Percentiles rank a stretch among this genome's conserved stretches.
These are phyloP conservation scores for Henckelia pumila DNA, from an alignment of 257 asterid species.

Conservation along the genomic window DNA sequence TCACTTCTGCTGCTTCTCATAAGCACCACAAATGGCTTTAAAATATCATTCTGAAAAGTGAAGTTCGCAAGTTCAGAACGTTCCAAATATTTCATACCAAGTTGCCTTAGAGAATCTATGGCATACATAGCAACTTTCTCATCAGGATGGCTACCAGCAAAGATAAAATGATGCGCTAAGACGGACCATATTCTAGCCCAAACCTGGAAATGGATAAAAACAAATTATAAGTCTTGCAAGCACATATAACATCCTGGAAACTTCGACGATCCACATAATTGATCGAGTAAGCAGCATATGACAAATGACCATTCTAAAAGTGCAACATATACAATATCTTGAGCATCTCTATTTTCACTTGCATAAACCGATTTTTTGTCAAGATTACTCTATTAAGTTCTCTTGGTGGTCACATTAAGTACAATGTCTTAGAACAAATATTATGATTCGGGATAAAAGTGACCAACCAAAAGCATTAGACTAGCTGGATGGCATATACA, in stretches of 20 bases:
- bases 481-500: not conserved
- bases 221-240: constrained; percentile 16
- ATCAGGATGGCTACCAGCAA: constrained; percentile 99
- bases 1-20: constrained; percentile 93
- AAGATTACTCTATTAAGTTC: constrained; percentile 13
- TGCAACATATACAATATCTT: constrained; percentile 6
- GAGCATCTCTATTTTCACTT: not conserved
- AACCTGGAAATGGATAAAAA: constrained; percentile 53
- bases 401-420: constrained; percentile 3
- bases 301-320: constrained; percentile 12
- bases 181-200: constrained; percentile 99
- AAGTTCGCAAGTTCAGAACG: constrained; percentile 98
- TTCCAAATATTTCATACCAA: constrained; percentile 96
- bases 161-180: constrained; percentile 87
- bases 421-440: constrained; percentile 11
- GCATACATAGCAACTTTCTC: constrained; percentile 99
- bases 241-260: constrained; percentile 14
- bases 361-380: constrained; percentile 2
- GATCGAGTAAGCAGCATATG: constrained; percentile 1
- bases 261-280: not conserved
- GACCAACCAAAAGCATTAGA: constrained; percentile 23
- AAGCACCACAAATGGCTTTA: constrained; percentile 94
- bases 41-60: constrained; percentile 97
- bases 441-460: constrained; percentile 16
- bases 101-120: constrained; percentile 96